phyloP scores from a whole-genome alignment of 148 eudicot species.

The Fagopyrum tataricum region DNA sequence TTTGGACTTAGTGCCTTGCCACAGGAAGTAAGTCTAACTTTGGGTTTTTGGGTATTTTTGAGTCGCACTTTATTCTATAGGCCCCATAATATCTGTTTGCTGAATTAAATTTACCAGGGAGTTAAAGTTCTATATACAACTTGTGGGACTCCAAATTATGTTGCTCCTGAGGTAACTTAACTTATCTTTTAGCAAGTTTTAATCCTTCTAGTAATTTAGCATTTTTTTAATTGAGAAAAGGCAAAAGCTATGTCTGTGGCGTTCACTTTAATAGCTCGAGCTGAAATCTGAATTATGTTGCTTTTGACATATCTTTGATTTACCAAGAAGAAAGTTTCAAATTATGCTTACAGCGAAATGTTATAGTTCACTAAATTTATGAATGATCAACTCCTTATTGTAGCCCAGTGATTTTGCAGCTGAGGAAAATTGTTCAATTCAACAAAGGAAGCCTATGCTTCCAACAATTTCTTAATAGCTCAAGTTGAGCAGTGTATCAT shows the following conservation, averaged over 20 bases:
- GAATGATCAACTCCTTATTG: background rate
- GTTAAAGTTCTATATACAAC: constrained; percentile 94
- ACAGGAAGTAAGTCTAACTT: constrained; percentile 53
- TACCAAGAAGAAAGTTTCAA: background rate
- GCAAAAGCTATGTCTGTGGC: background rate
- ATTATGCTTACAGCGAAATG: background rate
- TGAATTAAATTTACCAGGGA: constrained; percentile 46
- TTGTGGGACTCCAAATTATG: constrained; percentile 97
- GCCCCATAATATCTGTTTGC: constrained; percentile 5
- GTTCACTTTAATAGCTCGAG: background rate
- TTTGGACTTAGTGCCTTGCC: constrained; percentile 95
- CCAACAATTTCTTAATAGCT: background rate
- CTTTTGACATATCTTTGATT: background rate
- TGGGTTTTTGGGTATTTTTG: background rate
- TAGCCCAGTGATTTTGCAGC: background rate
- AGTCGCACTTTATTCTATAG: background rate
- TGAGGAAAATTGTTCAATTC: background rate
- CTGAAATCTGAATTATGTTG: background rate
- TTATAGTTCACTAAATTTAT: background rate
- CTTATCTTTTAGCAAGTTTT: background rate
- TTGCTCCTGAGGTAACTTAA: constrained; percentile 81
- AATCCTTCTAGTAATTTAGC: background rate
- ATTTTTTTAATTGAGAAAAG: background rate
- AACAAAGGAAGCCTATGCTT: background rate
- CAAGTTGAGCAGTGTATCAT: background rate